These are phyloP conservation scores for Cephaloascus albidus DNA, from an alignment of 805 yeast species.

Conservation along the genomic window DNA sequence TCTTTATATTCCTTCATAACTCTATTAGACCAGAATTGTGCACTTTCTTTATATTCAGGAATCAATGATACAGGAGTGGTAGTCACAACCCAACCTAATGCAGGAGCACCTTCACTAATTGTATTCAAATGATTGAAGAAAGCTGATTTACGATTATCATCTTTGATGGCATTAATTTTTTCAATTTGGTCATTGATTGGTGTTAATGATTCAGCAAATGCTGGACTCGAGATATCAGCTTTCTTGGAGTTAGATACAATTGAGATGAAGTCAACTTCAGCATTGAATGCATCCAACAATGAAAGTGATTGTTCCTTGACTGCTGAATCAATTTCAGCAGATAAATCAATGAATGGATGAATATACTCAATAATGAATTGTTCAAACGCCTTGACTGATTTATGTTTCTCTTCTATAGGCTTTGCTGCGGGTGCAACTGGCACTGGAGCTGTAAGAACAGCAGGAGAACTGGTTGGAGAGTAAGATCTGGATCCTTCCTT, in stretches of 20 bases:
- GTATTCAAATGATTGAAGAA: conserved; percentile 68
- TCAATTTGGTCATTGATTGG: conserved; percentile 62
- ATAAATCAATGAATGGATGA: conserved; percentile 47
- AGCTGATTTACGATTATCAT: conserved; percentile 60
- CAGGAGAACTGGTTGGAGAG: conserved; percentile 4
- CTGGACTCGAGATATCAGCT: conserved; percentile 50
- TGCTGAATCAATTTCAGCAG: conserved; percentile 44
- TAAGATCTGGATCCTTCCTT: conserved; percentile 7
- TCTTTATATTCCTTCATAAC: conserved; percentile 80
- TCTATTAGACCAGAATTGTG: conserved; percentile 91
- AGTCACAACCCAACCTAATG: conserved; percentile 82
- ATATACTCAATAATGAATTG: conserved; percentile 41
- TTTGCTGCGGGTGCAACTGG: conserved; percentile 3
- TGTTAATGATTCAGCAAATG: conserved; percentile 42
- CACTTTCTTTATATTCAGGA: conserved; percentile 80
- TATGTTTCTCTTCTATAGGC: conserved; percentile 20
- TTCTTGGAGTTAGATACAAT: conserved; percentile 54
- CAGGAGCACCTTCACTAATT: conserved; percentile 82
- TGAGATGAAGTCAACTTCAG: conserved; percentile 49
- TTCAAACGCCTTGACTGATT: conserved; percentile 44
- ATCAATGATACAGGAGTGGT: conserved; percentile 68
- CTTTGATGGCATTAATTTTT: conserved; percentile 57
- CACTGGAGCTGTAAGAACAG: conserved; percentile 7
- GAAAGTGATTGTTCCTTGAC: conserved; percentile 46
- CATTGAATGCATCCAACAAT: conserved; percentile 45